These are phyloP conservation scores for Durio zibethinus DNA, from an alignment of 345 rosid genomes.

Conservation along the genomic window DNA sequence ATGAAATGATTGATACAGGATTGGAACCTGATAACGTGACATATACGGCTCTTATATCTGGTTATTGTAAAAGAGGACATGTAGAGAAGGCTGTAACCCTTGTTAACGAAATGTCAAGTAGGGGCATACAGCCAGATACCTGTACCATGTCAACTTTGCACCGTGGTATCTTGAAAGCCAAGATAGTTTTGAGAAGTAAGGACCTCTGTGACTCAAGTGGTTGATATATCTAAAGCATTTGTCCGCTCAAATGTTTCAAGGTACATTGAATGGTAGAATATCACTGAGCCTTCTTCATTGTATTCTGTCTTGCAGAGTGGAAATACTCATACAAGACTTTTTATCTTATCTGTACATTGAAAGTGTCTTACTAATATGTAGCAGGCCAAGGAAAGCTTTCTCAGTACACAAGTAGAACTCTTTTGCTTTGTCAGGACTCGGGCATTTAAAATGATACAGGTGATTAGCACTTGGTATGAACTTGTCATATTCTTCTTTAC, in stretches of 20 bases:
- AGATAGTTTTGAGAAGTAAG: constrained; percentile 16
- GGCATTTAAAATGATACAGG: background rate
- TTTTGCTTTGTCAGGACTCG: background rate
- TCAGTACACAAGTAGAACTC: background rate
- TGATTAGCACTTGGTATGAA: background rate
- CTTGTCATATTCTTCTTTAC: background rate
- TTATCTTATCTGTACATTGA: background rate
- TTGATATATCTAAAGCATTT: background rate
- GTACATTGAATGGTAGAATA: background rate
- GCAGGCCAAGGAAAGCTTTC: constrained; percentile 1
- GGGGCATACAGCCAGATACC: constrained; percentile 32
- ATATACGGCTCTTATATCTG: constrained; percentile 52
- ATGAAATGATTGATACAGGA: constrained; percentile 51
- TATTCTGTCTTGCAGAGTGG: background rate
- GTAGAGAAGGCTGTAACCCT: constrained; percentile 40
- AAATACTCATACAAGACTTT: background rate
- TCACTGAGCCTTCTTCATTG: background rate
- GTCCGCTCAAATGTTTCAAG: background rate
- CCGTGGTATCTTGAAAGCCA: constrained; percentile 28
- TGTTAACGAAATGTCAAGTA: constrained; percentile 33
- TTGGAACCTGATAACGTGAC: constrained; percentile 57
- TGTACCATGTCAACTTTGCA: constrained; percentile 17
- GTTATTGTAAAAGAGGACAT: constrained; percentile 38
- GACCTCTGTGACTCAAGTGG: background rate
- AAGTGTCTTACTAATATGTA: background rate